Percentiles rank a stretch among this genome's conserved stretches.
Evolutionary conservation across 2,329 filamentous ascomycete genomes (phyloP).

Genomic region (Alternaria sp.): DNA sequence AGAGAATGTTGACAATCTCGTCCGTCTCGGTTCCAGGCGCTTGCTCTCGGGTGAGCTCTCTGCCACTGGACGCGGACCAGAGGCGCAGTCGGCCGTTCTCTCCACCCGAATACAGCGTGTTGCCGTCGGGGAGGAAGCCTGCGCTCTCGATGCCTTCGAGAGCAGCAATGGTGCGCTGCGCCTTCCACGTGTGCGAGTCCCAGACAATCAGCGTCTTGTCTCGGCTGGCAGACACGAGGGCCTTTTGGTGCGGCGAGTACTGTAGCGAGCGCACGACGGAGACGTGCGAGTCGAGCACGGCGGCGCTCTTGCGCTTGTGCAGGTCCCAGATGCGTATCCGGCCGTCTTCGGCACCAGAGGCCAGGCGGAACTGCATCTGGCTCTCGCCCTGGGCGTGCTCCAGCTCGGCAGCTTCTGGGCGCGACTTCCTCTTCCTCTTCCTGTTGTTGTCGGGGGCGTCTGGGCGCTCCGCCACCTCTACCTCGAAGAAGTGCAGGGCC

Average conservation of each 20-base stretch:
- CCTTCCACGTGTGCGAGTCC: constrained; percentile 86
- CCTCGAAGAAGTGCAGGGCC: constrained; percentile 88
- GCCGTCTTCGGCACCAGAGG: constrained; percentile 92
- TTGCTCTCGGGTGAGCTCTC: constrained; percentile 81
- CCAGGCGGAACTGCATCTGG: constrained; percentile 74
- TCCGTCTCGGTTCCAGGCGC: constrained; percentile 64
- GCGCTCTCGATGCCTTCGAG: constrained; percentile 85
- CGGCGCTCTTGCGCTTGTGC: constrained; percentile 78
- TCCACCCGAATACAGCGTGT: constrained; percentile 81
- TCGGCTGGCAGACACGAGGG: constrained; percentile 81
- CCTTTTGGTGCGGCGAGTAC: constrained; percentile 76
- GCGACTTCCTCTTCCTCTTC: constrained; percentile 52
- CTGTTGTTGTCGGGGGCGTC: constrained; percentile 47
- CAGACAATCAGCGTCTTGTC: constrained; percentile 95
- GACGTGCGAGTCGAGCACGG: constrained; percentile 87
- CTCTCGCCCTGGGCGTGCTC: constrained; percentile 54
- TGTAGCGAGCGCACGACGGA: constrained; percentile 90
- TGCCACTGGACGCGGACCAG: constrained; percentile 79
- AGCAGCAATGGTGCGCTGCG: constrained; percentile 78
- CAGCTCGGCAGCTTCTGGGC: constrained; percentile 51
- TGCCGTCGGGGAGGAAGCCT: constrained; percentile 76
- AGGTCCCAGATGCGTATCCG: constrained; percentile 92
- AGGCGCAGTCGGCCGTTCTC: constrained; percentile 82
- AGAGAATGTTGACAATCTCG: constrained; percentile 74
- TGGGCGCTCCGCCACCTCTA: constrained; percentile 60